Evolutionary conservation across 495 filamentous ascomycete species (phyloP), one percentile per base, ranked within the genome.

Genomic region (Pyrenopolyporus hunteri): DNA sequence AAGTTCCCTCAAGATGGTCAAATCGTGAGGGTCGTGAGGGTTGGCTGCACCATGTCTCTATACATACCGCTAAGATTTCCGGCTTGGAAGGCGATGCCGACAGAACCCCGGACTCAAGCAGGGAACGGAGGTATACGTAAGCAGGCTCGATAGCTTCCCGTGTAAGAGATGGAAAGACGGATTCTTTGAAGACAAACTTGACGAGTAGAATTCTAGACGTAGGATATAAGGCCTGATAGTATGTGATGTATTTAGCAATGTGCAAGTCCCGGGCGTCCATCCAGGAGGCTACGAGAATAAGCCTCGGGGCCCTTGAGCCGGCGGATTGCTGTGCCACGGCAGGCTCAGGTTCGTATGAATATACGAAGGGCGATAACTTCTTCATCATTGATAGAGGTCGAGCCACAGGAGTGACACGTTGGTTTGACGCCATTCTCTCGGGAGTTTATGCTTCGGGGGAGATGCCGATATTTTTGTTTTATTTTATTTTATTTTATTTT

Each of bases 191-290:
- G 13, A 70, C 40, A 43, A 71, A 75, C 40, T 73, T 74, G 40
- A 78, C 19, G 2, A 82, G 68, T 16, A 82, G 56, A 45, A 82
- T 77, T 1, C 55, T 65, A 0, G 73, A 48, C 3, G 69, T 53
- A 2, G 79, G 78, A 62, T 70, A 82, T 2, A 76, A 57, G 2
- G 58, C 53, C 14, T 68, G 76, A 67, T 82, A 74, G 23, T 65
- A 70, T 2, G 59, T 36, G 45, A 80, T 64, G 68, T 80, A 79
- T 46, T 80, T 82, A 37, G 70, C 67, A 53, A 80, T 76, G 69
- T 80, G 78, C 1, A 63, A 57, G 36, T 78, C 70, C 39, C 56
- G 75, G 6, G 79, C 79, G 16, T 71, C 76, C 75, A 80, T 78
- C 78, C 78, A 80, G 10, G 73, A 61, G 8, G 69, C 67, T 36